phyloP scores from a whole-genome alignment of 1,139 yeast genomes.

The Scheffersomyces lignicola region DNA sequence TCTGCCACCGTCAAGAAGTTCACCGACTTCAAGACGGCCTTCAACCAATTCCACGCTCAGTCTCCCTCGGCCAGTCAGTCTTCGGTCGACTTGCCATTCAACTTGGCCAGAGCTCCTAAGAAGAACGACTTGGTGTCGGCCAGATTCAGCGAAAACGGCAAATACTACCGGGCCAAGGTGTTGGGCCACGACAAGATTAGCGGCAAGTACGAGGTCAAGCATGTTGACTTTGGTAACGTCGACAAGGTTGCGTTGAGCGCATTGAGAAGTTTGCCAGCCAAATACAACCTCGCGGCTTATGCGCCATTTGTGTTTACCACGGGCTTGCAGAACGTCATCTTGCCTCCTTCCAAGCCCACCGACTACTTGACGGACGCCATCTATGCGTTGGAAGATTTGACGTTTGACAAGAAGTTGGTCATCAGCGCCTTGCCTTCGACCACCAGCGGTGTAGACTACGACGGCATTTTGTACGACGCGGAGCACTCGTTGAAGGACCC shows the following conservation, averaged over 20 bases:
- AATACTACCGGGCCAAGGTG: slow-evolving; percentile 63
- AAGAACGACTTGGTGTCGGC: slow-evolving; percentile 64
- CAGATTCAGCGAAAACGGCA: slow-evolving; percentile 52
- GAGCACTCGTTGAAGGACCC: slow-evolving; percentile 57
- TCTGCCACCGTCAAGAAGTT: slow-evolving; percentile 34
- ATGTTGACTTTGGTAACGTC: slow-evolving; percentile 65
- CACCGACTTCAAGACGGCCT: slow-evolving; percentile 43
- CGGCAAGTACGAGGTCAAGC: slow-evolving; percentile 52
- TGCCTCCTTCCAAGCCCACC: slow-evolving; percentile 61
- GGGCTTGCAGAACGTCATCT: slow-evolving; percentile 53
- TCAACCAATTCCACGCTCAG: slow-evolving; percentile 47
- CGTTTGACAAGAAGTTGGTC: slow-evolving; percentile 58
- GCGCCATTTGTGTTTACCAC: slow-evolving; percentile 64
- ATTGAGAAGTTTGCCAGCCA: slow-evolving; percentile 56
- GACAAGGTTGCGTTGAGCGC: slow-evolving; percentile 48
- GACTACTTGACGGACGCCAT: slow-evolving; percentile 64
- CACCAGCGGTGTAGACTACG: slow-evolving; percentile 40
- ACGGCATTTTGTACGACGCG: slow-evolving; percentile 62
- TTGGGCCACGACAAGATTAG: slow-evolving; percentile 49
- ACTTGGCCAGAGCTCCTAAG: slow-evolving; percentile 47
- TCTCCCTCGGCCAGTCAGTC: slow-evolving; percentile 35
- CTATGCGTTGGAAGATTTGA: slow-evolving; percentile 54
- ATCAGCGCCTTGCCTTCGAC: slow-evolving; percentile 51
- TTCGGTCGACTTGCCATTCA: slow-evolving; percentile 49
- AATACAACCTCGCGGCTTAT: slow-evolving; percentile 39